phyloP scores from a whole-genome alignment of 176 grass and related monocot genomes.

The Luzula sylvatica region DNA sequence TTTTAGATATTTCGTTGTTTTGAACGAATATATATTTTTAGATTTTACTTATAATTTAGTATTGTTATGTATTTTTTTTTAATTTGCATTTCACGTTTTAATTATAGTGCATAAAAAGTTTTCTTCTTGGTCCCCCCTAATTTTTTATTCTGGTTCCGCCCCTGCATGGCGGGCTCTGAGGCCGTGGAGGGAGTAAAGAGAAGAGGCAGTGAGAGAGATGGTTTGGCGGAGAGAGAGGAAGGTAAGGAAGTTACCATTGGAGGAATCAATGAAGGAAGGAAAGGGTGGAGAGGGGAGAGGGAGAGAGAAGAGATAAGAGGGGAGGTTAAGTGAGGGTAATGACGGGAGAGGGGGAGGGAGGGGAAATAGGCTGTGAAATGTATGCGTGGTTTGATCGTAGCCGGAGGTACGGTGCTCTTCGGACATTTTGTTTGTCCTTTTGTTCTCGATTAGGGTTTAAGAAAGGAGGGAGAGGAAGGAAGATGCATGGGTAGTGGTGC shows the following conservation, averaged over 20 bases:
- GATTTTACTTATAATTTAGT: no score
- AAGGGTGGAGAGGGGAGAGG: background rate
- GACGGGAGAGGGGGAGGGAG: background rate
- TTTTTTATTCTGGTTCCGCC: no score
- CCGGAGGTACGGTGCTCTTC: conserved; percentile 10
- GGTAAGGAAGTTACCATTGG: conserved; percentile 23
- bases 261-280: conserved; percentile 37
- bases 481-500: no score
- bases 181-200: background rate
- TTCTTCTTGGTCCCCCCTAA: no score
- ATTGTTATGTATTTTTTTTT: no score
- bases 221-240: conserved; percentile 17
- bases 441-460: background rate
- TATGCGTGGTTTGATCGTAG: conserved; percentile 24
- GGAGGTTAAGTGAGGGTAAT: conserved; percentile 2
- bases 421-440: background rate
- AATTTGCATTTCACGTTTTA: no score
- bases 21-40: no score
- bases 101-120: no score
- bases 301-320: conserved; percentile 26
- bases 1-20: no score
- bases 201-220: background rate
- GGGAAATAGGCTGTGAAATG: conserved; percentile 18
- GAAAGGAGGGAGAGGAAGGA: no score
- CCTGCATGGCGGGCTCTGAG: conserved; percentile 25